A percentile compares a stretch with the other conserved stretches of the same genome.
Conservation (phyloP, 805 yeast species). For the Suhomyces prunicola region DNA sequence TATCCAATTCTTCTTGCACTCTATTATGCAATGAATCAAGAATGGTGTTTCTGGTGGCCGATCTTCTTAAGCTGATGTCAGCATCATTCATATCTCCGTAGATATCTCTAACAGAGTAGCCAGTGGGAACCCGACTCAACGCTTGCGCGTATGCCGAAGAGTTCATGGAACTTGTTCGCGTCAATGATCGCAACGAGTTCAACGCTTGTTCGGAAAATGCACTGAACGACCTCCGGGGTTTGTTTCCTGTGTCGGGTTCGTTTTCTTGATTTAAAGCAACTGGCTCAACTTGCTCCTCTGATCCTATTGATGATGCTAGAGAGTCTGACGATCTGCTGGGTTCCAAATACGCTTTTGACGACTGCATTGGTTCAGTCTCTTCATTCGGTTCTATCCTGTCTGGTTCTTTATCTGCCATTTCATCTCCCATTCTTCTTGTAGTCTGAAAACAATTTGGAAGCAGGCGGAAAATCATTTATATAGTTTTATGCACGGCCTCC, state of each 20-base stretch:
- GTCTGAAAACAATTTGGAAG: neutral
- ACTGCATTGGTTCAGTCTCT: neutral
- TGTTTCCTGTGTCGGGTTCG: neutral
- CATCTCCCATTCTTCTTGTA: neutral
- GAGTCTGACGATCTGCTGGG: neutral
- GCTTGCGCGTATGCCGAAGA: neutral
- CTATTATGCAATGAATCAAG: constrained; percentile 10
- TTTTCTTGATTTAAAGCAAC: neutral
- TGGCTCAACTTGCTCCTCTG: neutral
- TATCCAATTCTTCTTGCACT: neutral
- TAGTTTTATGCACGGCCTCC: neutral
- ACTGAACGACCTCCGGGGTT: neutral
- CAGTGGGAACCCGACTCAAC: neutral
- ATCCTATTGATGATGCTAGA: neutral
- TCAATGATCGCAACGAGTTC: neutral
- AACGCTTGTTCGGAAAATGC: neutral
- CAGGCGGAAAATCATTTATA: neutral
- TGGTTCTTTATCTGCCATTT: neutral
- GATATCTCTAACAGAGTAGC: constrained; percentile 23
- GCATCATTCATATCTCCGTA: constrained; percentile 25
- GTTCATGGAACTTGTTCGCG: neutral
- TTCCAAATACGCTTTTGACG: neutral
- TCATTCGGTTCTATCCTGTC: neutral
- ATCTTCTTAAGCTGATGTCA: constrained; percentile 26
- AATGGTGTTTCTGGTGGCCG: constrained; percentile 27